phyloP scores from a whole-genome alignment of 2,329 filamentous ascomycete species.

The Zymoseptoria tritici region DNA sequence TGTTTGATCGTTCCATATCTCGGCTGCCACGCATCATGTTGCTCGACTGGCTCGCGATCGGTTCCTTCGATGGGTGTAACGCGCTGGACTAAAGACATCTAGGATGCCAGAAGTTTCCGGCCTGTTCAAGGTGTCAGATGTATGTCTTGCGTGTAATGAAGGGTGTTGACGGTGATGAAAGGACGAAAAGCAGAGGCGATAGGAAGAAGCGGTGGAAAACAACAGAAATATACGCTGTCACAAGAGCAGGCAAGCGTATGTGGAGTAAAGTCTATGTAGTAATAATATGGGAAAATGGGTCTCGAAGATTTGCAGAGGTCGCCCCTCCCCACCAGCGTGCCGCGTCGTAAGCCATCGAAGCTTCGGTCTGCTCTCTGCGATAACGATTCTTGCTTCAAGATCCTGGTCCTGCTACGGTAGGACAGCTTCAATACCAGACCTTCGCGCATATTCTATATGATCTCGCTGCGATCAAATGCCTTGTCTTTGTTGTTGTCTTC shows the following conservation, averaged over 20 bases:
- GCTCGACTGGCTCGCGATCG: constrained; percentile 34
- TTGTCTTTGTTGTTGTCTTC: background rate
- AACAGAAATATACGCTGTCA: background rate
- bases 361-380: background rate
- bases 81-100: constrained; percentile 47
- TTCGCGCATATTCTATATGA: background rate
- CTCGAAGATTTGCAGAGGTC: background rate
- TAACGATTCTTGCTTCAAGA: background rate
- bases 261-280: background rate
- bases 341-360: background rate
- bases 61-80: constrained; percentile 44
- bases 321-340: background rate
- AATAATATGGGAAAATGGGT: background rate
- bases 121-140: background rate
- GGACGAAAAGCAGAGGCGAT: background rate
- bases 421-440: background rate
- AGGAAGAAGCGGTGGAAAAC: constrained; percentile 2
- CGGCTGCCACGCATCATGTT: constrained; percentile 10
- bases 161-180: background rate
- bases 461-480: background rate
- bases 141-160: background rate
- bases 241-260: background rate
- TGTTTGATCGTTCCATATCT: constrained; percentile 20
- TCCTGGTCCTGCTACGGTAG: background rate
- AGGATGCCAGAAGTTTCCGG: background rate